A percentile compares a stretch with the other conserved stretches of the same genome.
These are phyloP conservation scores for Pyricularia sp. DNA, from an alignment of 2,329 filamentous ascomycete species.

Conservation along the genomic window DNA sequence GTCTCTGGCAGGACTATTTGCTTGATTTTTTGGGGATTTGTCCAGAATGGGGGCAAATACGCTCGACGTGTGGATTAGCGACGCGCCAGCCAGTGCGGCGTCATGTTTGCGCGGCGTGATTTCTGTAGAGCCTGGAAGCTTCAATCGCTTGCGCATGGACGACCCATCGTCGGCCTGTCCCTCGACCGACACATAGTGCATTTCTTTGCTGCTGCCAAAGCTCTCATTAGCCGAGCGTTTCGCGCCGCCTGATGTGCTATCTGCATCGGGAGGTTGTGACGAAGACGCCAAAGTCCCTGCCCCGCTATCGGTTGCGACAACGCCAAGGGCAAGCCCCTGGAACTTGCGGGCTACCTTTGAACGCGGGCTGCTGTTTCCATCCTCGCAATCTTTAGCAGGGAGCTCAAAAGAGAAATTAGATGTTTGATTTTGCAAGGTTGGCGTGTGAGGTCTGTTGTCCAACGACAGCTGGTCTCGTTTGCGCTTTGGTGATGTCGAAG, in stretches of 20 bases:
- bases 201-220: neutral
- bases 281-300: neutral
- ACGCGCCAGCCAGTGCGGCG: constrained; percentile 6
- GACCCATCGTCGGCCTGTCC: constrained; percentile 8
- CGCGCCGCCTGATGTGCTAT: neutral
- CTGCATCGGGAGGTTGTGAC: neutral
- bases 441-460: constrained; percentile 9
- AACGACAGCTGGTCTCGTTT: constrained; percentile 16
- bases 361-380: constrained; percentile 43
- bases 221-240: neutral
- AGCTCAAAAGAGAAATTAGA: constrained; percentile 7
- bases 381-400: constrained; percentile 19
- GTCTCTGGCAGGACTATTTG: neutral
- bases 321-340: constrained; percentile 36
- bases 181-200: neutral
- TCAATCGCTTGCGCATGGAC: constrained; percentile 12
- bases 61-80: neutral
- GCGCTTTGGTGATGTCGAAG: constrained; percentile 18
- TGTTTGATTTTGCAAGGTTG: neutral
- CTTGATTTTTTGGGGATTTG: neutral
- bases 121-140: constrained; percentile 10
- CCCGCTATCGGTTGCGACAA: constrained; percentile 27
- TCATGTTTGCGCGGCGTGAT: constrained; percentile 7
- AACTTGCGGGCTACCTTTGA: constrained; percentile 43
- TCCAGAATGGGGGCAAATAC: neutral